Base-by-base conservation (phyloP, 129 eudicot species). In the Glebionis coronaria region DNA sequence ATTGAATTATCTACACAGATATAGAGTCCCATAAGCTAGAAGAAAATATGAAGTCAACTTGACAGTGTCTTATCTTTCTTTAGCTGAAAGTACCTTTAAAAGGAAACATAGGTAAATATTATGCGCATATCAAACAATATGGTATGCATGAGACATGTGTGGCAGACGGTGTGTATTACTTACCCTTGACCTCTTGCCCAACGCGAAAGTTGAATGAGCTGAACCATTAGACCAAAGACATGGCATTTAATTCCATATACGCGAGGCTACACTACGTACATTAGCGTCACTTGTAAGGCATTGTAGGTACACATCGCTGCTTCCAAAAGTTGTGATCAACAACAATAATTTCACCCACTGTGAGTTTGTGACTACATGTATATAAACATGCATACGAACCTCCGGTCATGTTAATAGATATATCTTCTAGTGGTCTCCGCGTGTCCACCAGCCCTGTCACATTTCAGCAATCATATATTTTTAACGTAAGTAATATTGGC, bases 81-180 rank as follows among this genome's bases (percentile, higher is more conserved):
- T 61, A 27, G 62, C 57, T 63, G 57, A 73, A 74, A 74, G 52
- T 69, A 80, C 63, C 84, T 80, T 49, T 50, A 10, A 46, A 52
- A 19, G 50, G 29, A n/a, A n/a, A n/a, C n/a, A n/a, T n/a, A n/a
- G n/a, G n/a, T n/a, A n/a, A n/a, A n/a, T n/a, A n/a, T n/a, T n/a
- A n/a, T n/a, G n/a, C n/a, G n/a, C n/a, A n/a, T n/a, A n/a, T n/a
- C n/a, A n/a, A n/a, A n/a, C n/a, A n/a, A n/a, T n/a, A n/a, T n/a
- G n/a, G n/a, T n/a, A n/a, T n/a, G n/a, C n/a, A n/a, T n/a, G n/a
- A n/a, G n/a, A n/a, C n/a, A n/a, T n/a, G n/a, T n/a, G n/a, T n/a
- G n/a, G n/a, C n/a, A n/a, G n/a, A n/a, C n/a, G n/a, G n/a, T n/a
- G 23, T 50, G 56, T 50, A 14, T 9, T 5, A 0, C 21, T 15